Evolutionary conservation across 2,329 filamentous ascomycete species (phyloP).

Genomic region (Neospermospora avenae): DNA sequence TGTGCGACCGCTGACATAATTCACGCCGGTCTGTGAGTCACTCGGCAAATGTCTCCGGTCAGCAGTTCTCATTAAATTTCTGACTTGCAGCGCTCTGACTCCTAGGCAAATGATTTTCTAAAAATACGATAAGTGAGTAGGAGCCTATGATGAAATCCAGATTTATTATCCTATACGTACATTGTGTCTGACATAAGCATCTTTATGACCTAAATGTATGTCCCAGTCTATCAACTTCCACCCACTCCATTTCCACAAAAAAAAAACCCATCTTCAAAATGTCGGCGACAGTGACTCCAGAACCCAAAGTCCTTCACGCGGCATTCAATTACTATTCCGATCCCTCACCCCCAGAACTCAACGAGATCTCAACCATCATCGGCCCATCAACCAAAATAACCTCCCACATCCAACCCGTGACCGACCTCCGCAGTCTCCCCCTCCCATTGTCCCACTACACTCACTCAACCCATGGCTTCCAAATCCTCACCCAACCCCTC

Average conservation of each 20-base stretch:
- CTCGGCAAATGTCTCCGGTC: not conserved
- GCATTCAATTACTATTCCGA: conserved; percentile 1
- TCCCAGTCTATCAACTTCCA: too few relatives aligned
- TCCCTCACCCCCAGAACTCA: not conserved
- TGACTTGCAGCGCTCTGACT: too few relatives aligned
- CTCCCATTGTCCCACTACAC: not conserved
- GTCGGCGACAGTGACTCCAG: not conserved
- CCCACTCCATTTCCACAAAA: not conserved
- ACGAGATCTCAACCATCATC: not conserved
- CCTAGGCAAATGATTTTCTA: too few relatives aligned
- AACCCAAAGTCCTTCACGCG: not conserved
- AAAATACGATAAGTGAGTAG: too few relatives aligned
- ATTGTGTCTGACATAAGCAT: too few relatives aligned
- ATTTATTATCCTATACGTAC: too few relatives aligned
- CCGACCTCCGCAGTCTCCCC: not conserved
- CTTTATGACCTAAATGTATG: too few relatives aligned
- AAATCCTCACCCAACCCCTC: conserved; percentile 2
- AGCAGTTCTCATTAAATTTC: too few relatives aligned
- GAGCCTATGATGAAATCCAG: too few relatives aligned
- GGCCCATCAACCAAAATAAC: not conserved
- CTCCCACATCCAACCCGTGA: not conserved
- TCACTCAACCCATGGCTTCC: not conserved
- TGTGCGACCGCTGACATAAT: too few relatives aligned
- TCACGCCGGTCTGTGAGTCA: not conserved
- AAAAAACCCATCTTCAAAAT: not conserved